Evolutionary conservation across 2,329 filamentous ascomycete species (phyloP).

Genomic region (Fusarium miscanthi): DNA sequence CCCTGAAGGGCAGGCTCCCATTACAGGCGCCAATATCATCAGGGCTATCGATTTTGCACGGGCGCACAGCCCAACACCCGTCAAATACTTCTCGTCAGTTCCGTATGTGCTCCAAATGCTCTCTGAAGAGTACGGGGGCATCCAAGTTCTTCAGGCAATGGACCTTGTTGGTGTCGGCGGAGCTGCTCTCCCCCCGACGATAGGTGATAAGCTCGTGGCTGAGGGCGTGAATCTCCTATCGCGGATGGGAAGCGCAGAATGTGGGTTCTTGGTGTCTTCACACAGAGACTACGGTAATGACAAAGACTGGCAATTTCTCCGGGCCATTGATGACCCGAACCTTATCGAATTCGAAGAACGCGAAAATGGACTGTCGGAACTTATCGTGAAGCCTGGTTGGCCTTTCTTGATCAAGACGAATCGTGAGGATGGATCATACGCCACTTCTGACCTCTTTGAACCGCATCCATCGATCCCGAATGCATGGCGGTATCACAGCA

Average conservation of each 20-base stretch:
- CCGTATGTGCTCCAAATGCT: constrained; percentile 68
- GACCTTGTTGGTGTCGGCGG: constrained; percentile 73
- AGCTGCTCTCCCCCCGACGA: constrained; percentile 63
- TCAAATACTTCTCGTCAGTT: constrained; percentile 71
- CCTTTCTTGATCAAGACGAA: constrained; percentile 70
- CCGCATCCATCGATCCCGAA: constrained; percentile 61
- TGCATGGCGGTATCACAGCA: constrained; percentile 71
- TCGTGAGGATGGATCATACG: constrained; percentile 68
- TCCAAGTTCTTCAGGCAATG: constrained; percentile 61
- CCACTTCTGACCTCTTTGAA: constrained; percentile 72
- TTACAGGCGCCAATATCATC: constrained; percentile 66
- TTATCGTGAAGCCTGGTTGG: constrained; percentile 66
- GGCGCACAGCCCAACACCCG: constrained; percentile 34
- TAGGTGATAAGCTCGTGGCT: constrained; percentile 65
- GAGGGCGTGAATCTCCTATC: constrained; percentile 67
- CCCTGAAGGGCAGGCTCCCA: constrained; percentile 64
- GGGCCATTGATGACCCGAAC: constrained; percentile 49
- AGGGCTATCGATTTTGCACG: constrained; percentile 57
- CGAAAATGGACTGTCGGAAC: constrained; percentile 58
- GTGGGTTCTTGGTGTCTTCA: constrained; percentile 73
- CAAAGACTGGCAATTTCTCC: constrained; percentile 70
- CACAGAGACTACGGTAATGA: constrained; percentile 65
- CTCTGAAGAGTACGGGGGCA: constrained; percentile 54
- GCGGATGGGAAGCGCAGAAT: constrained; percentile 73
- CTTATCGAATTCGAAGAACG: constrained; percentile 60